phyloP scores from a whole-genome alignment of 202 grass and related monocot species.

The Brachypodium distachyon region DNA sequence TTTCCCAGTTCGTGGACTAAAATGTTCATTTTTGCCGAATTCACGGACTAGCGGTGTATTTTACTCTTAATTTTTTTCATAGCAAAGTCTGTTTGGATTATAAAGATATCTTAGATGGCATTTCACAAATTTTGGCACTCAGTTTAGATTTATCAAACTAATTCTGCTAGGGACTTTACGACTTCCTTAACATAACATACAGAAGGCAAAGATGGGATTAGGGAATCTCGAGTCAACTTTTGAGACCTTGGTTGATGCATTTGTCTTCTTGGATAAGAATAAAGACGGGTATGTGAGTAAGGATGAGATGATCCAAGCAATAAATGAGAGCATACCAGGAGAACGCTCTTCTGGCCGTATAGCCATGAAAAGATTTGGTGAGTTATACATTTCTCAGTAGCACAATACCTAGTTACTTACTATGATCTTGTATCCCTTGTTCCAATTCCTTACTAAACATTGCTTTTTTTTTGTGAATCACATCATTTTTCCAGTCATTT shows the following conservation, averaged over 20 bases:
- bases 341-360: conserved; percentile 93
- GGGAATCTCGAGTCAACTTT: conserved; percentile 71
- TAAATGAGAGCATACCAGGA: conserved; percentile 82
- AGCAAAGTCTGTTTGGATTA: background rate
- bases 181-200: conserved; percentile 39
- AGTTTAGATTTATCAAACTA: background rate
- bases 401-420: background rate
- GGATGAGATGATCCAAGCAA: conserved; percentile 88
- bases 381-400: conserved; percentile 23
- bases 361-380: conserved; percentile 95
- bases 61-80: too few species aligned
- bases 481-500: too few species aligned
- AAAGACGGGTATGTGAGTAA: conserved; percentile 94
- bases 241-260: conserved; percentile 86
- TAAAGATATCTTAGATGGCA: background rate
- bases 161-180: background rate
- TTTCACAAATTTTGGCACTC: background rate
- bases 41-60: too few species aligned
- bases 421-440: background rate
- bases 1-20: too few species aligned
- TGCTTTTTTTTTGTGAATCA: background rate
- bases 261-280: conserved; percentile 96
- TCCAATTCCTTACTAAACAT: background rate
- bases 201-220: conserved; percentile 79
- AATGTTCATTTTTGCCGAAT: too few species aligned